Evolutionary conservation across 78 protist species (phyloP).

Genomic region (Anaeramoeba flamelloides): DNA sequence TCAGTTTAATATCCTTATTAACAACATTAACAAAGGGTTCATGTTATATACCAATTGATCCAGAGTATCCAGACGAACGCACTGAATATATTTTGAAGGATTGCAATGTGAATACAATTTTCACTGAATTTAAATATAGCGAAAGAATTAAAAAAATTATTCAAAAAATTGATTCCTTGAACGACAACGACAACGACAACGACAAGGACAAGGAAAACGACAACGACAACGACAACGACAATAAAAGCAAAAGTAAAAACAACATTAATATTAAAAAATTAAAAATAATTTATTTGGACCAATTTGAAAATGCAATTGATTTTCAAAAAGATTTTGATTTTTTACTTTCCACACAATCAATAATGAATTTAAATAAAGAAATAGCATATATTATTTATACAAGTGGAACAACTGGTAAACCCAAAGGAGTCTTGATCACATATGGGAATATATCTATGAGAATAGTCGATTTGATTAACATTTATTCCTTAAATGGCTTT

Average conservation of each 20-base stretch:
- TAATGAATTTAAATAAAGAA: neutral
- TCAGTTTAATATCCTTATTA: no score
- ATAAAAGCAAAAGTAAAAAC: neutral
- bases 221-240: neutral
- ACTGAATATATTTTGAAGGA: neutral
- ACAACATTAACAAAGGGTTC: neutral
- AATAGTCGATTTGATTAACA: neutral
- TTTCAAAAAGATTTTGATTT: no score
- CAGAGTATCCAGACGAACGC: neutral
- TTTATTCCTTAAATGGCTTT: neutral
- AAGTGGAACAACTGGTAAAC: constrained; percentile 27
- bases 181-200: neutral
- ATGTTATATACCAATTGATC: neutral
- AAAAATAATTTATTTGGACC: neutral
- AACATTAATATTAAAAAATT: neutral
- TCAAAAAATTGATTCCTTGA: neutral
- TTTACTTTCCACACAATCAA: no score
- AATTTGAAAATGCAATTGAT: no score
- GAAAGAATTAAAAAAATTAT: neutral
- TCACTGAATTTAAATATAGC: neutral
- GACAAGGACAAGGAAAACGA: neutral
- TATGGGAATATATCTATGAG: neutral
- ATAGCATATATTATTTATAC: constrained; percentile 28
- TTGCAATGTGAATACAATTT: neutral
- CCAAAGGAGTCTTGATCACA: constrained; percentile 13